phyloP scores from a whole-genome alignment of 179 eudicot genomes.

The Spinacia oleracea region DNA sequence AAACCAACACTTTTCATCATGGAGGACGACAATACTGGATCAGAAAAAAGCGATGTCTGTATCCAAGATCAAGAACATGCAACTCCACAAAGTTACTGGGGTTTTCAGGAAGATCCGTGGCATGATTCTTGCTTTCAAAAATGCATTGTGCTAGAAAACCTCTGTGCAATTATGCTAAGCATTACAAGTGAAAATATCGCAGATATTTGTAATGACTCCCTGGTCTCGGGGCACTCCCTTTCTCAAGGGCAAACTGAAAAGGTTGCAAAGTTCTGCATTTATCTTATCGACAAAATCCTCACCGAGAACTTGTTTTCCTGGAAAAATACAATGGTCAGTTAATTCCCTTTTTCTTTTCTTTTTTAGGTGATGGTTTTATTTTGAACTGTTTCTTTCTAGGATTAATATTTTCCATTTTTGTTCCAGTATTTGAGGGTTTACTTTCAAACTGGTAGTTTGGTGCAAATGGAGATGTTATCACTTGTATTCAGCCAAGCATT shows the following conservation, averaged over 20 bases:
- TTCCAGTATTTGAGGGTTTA: slow-evolving; percentile 70
- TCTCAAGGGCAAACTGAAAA: slow-evolving; percentile 39
- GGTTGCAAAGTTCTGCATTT: slow-evolving; percentile 71
- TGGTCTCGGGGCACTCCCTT: slow-evolving; percentile 24
- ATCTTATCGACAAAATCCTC: slow-evolving; percentile 56
- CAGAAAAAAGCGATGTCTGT: slow-evolving; percentile 24
- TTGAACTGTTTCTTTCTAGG: neutral
- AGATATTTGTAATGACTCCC: slow-evolving; percentile 44
- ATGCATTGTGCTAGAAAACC: slow-evolving; percentile 53
- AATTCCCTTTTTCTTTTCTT: neutral
- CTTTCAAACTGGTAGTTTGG: slow-evolving; percentile 37
- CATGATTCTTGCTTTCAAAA: slow-evolving; percentile 63
- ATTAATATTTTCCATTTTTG: neutral
- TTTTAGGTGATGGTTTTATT: neutral
- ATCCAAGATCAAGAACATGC: slow-evolving; percentile 28
- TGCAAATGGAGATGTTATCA: slow-evolving; percentile 54
- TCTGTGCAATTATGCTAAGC: slow-evolving; percentile 57
- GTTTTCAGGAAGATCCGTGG: slow-evolving; percentile 63
- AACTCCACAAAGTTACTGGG: slow-evolving; percentile 45
- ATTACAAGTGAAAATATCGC: slow-evolving; percentile 51
- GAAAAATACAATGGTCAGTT: slow-evolving; percentile 68
- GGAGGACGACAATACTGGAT: slow-evolving; percentile 47
- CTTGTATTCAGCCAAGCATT: slow-evolving; percentile 43
- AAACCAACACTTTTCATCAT: slow-evolving; percentile 69
- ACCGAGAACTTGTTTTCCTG: slow-evolving; percentile 64